phyloP scores from a whole-genome alignment of 2,329 filamentous ascomycete genomes.

The Pseudocercospora fijiensis region DNA sequence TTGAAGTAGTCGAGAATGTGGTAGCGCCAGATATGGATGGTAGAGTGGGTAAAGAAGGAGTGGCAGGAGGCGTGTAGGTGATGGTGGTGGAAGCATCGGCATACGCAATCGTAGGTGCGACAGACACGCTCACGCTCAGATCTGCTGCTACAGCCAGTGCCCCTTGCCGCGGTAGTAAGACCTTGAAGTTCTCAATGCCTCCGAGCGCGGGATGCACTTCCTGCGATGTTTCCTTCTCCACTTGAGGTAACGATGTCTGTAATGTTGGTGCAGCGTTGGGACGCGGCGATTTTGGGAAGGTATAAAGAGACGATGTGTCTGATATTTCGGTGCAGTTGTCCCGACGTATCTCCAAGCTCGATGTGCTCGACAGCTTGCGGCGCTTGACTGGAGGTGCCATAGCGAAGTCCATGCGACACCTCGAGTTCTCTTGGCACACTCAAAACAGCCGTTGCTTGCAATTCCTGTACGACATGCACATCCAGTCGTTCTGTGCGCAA shows the following conservation, averaged over 20 bases:
- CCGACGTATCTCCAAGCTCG: slow-evolving; percentile 10
- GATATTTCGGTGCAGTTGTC: slow-evolving; percentile 20
- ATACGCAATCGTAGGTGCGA: slow-evolving; percentile 8
- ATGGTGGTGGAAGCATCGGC: slow-evolving; percentile 13
- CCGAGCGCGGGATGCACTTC: slow-evolving; percentile 24
- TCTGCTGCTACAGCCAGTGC: slow-evolving; percentile 14
- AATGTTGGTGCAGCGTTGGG: neutral
- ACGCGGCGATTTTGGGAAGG: neutral
- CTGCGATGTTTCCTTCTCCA: neutral
- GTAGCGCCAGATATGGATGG: slow-evolving; percentile 17
- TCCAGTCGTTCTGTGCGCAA: neutral
- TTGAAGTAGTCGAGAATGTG: slow-evolving; percentile 16
- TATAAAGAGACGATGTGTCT: neutral
- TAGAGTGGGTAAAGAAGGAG: slow-evolving; percentile 15
- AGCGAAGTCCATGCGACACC: slow-evolving; percentile 27
- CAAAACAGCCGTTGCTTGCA: slow-evolving; percentile 3
- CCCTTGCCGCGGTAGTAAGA: slow-evolving; percentile 28
- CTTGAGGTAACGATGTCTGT: neutral
- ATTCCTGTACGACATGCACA: neutral
- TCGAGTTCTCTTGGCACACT: slow-evolving; percentile 3
- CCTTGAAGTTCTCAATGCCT: slow-evolving; percentile 21
- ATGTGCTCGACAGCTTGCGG: slow-evolving; percentile 25
- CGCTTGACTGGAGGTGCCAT: slow-evolving; percentile 36
- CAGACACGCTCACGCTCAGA: neutral
- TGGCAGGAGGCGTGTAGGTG: slow-evolving; percentile 16